Evolutionary conservation across 495 filamentous ascomycete species (phyloP).

Genomic region (Aspergillus kassunensis): DNA sequence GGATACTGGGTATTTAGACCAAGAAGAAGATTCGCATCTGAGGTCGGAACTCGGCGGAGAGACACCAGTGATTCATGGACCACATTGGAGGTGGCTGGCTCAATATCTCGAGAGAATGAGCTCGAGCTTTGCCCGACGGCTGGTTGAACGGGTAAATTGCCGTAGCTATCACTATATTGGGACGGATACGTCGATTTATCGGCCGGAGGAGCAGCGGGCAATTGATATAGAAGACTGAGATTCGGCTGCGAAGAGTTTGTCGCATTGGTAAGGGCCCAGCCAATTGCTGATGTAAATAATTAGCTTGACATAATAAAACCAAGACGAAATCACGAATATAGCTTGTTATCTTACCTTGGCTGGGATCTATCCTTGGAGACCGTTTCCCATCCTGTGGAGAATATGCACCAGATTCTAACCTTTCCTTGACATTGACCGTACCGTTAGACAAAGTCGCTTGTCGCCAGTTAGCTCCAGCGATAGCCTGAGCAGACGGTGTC

Average conservation of each 20-base stretch:
- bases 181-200: constrained; percentile 26
- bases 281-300: constrained; percentile 53
- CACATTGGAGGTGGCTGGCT: constrained; percentile 17
- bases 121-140: constrained; percentile 18
- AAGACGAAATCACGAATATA: constrained; percentile 13
- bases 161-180: constrained; percentile 35
- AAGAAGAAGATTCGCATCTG: constrained; percentile 27
- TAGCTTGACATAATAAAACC: constrained; percentile 18
- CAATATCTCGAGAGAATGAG: constrained; percentile 22
- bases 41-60: constrained; percentile 17
- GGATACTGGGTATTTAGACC: constrained; percentile 30
- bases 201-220: constrained; percentile 30
- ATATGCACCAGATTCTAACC: constrained; percentile 23
- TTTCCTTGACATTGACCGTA: constrained; percentile 22
- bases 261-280: constrained; percentile 74
- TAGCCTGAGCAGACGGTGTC: constrained; percentile 32
- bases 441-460: constrained; percentile 26
- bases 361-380: constrained; percentile 46
- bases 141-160: constrained; percentile 21
- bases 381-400: constrained; percentile 29
- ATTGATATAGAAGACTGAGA: constrained; percentile 68
- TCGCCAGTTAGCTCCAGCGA: constrained; percentile 43
- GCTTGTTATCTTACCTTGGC: constrained; percentile 44
- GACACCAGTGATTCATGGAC: constrained; percentile 16
- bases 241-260: constrained; percentile 79